Conservation (phyloP, 768 basidiomycete species). For the Paxillus ammoniavirescens region DNA sequence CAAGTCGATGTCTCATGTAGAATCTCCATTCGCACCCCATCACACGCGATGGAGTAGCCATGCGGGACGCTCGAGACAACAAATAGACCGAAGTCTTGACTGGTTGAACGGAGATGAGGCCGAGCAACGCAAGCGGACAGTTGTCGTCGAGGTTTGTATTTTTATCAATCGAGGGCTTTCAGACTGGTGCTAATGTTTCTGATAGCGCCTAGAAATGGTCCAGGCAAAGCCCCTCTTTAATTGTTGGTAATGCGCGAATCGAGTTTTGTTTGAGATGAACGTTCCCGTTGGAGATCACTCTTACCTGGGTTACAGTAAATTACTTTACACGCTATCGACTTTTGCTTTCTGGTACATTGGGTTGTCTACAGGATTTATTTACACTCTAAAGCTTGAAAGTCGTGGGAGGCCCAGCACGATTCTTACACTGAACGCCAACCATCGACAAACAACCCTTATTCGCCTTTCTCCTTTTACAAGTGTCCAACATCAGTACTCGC, state of each 20-base stretch:
- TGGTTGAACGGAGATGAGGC: slow-evolving; percentile 43
- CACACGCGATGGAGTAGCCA: slow-evolving; percentile 37
- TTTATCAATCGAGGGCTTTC: neutral
- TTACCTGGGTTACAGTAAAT: neutral
- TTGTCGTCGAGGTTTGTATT: slow-evolving; percentile 66
- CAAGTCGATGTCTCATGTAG: slow-evolving; percentile 72
- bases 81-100: slow-evolving; percentile 36
- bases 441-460: no score
- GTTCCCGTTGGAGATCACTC: neutral
- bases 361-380: no score
- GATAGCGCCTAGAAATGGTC: slow-evolving; percentile 71
- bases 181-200: slow-evolving; percentile 2
- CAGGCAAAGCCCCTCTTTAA: slow-evolving; percentile 66
- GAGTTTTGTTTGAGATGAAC: neutral
- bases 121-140: slow-evolving; percentile 51
- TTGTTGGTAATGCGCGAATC: slow-evolving; percentile 53
- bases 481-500: no score
- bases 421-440: no score
- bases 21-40: slow-evolving; percentile 42
- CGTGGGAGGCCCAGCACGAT: no score
- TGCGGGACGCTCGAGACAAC: slow-evolving; percentile 23
- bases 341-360: neutral
- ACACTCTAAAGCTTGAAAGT: no score
- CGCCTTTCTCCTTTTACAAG: no score
- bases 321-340: neutral